These are phyloP conservation scores for Pseudotulostoma volvatum DNA, from an alignment of 495 filamentous ascomycete species.

Conservation along the genomic window DNA sequence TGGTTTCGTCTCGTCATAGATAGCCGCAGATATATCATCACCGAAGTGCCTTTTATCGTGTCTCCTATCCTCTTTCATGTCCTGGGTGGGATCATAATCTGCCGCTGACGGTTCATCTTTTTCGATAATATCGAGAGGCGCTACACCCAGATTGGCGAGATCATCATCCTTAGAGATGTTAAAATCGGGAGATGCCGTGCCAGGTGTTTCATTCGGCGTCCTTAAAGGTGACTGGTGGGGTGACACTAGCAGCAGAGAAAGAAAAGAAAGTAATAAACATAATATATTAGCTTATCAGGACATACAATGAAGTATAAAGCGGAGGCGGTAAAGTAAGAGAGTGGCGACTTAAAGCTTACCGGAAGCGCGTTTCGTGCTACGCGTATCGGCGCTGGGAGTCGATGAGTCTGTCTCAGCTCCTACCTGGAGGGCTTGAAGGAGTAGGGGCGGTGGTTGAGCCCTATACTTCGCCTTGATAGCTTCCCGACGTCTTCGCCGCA, in stretches of 20 bases:
- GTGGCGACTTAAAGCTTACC: too few relatives aligned
- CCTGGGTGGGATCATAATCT: constrained; percentile 84
- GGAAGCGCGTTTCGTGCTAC: constrained; percentile 10
- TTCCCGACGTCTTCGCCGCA: constrained; percentile 73
- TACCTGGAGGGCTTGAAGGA: constrained; percentile 59
- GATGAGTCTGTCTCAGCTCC: constrained; percentile 41
- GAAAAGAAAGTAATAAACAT: too few relatives aligned
- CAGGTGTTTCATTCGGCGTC: constrained; percentile 31
- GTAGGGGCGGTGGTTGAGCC: constrained; percentile 51
- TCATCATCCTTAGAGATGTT: constrained; percentile 43
- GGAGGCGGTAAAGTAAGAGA: too few relatives aligned
- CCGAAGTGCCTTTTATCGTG: constrained; percentile 44
- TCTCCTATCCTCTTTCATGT: constrained; percentile 80
- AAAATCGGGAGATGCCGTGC: constrained; percentile 37
- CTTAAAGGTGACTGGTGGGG: too few relatives aligned
- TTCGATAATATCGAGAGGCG: constrained; percentile 34
- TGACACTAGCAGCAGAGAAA: too few relatives aligned
- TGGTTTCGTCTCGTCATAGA: constrained; percentile 45
- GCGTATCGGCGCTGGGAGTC: constrained; percentile 33
- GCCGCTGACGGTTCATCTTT: constrained; percentile 79
- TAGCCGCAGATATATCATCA: constrained; percentile 39
- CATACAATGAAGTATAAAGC: too few relatives aligned
- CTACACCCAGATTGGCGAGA: constrained; percentile 45
- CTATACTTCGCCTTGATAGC: constrained; percentile 75
- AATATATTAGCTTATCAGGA: too few relatives aligned